Base-by-base conservation (phyloP, 148 eudicot genomes). In the Cornus suecica region DNA sequence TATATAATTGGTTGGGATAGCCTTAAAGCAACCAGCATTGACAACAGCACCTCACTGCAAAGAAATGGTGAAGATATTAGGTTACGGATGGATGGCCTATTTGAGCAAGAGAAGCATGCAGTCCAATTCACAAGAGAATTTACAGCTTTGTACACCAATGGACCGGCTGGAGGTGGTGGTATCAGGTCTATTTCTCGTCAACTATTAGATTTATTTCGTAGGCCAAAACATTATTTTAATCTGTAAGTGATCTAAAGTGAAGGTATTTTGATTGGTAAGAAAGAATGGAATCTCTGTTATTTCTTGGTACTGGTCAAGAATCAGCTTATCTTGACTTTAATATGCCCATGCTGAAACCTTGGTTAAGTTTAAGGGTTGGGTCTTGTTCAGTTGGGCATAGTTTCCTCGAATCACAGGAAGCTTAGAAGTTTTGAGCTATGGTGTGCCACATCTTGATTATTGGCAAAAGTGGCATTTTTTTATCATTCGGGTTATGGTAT, bases 81-180 rank as follows among this genome's bases (percentile, higher is more conserved):
- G 85, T 80, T 96, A 75, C 89, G 93, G 37, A 91, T 96, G 93
- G 99, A 96, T 86, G 99, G 99, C 58, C 68, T 96, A 67, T 96
- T 96, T 79, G 86, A 86, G 80, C 80, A 66, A 31, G 80, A 91
- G 85, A 91, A 91, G 71, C 88, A 90, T 5, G 93, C 99, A 79
- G 64, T 91, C 80, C 87, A 78, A 66, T 91, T 93, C 61, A 84
- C 89, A 14, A 85, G 87, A 77, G 97, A 91, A 74, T 95, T 95
- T 75, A 88, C 80, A 66, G 99, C 97, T 70, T 82, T 95, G 56
- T 95, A 95, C 82, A 95, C 99, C 58, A 95, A 95, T 84, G 99
- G 99, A 22, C 97, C 99, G 65, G 97, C 97, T 60, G 93, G 97
- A 71, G 97, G 99, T 75, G 99, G 99, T 30, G 99, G 99, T 62